Base-by-base conservation (phyloP, 1,284 basidiomycete genomes). In the Pseudozyma tsukubaensis region DNA sequence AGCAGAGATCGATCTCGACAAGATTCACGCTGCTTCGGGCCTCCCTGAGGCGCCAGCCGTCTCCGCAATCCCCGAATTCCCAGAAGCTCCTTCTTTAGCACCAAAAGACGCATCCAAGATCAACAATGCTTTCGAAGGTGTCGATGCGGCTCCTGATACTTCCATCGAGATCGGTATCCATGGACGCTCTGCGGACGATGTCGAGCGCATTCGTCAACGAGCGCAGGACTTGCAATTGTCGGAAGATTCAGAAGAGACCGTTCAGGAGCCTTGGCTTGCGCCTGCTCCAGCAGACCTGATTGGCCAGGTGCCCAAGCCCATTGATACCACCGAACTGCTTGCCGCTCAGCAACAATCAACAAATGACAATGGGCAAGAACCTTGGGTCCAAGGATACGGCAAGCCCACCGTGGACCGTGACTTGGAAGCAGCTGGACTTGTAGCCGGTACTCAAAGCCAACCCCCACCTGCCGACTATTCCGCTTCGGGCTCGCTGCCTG, bases 81-180 rank as follows among this genome's bases (percentile, higher is more conserved):
- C 78, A 7, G 48, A 68, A 18, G 54, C 78, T 10, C 78, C 78
- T 13, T 69, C 77, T 34, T 49, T 52, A 3, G 55, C 56, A 7
- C 78, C 77, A 11, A 60, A 53, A 43, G 19, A 53, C 16, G n/a
- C 60, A 9, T 14, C 36, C 40, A 72, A 53, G 39, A 47, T 54
- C 51, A 66, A 47, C n/a, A 58, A 42, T 24, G 59, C 54, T 39
- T 60, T 61, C 24, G 68, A 66, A 12, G 19, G 16, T 11, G 37
- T 56, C 13, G 52, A 67, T 11, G 57, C 57, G 13, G 70, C 65
- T 12, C 62, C 65, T 4, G 73, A 75, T 45, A 71, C 67, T 4
- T 75, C 72, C 19, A 65, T 79, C 51, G 77, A 79, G 45, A 79
- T 79, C 34, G 77, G 76, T 45, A 65, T 78, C 9, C 61, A 75